phyloP scores from a whole-genome alignment of 768 basidiomycete species.

The Auricularia cornea region DNA sequence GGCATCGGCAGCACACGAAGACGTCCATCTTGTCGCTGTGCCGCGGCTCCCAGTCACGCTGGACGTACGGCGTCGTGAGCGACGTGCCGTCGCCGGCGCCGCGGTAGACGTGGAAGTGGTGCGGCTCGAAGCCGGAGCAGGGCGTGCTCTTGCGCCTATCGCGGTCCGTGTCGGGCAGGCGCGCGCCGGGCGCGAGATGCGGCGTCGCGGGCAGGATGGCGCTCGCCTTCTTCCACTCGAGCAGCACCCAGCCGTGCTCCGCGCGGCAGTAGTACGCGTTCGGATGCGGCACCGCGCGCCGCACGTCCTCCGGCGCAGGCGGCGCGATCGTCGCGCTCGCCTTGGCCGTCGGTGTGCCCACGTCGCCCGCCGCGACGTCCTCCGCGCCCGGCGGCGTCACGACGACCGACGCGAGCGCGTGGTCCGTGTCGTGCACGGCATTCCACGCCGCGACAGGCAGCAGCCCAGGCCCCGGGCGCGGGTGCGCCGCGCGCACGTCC shows the following conservation, averaged over 20 bases:
- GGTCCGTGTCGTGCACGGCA: conserved; percentile 60
- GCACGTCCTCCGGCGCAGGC: conserved; percentile 56
- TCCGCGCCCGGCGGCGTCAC: conserved; percentile 22
- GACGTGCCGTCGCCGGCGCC: conserved; percentile 61
- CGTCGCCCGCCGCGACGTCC: conserved; percentile 13
- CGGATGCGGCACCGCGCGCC: conserved; percentile 68
- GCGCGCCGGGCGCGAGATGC: conserved; percentile 32
- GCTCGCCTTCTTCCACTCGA: conserved; percentile 55
- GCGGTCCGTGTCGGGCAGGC: conserved; percentile 48
- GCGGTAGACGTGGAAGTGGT: conserved; percentile 74
- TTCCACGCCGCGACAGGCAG: conserved; percentile 62
- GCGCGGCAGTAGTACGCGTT: conserved; percentile 76
- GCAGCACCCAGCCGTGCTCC: conserved; percentile 76
- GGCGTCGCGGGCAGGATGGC: conserved; percentile 53
- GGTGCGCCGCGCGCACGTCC: conserved; percentile 32
- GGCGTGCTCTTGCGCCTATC: conserved; percentile 43
- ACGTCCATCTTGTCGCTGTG: conserved; percentile 16
- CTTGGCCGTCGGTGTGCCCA: conserved; percentile 12
- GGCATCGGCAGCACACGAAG: conserved; percentile 81
- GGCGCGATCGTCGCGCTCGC: conserved; percentile 21
- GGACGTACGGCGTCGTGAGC: conserved; percentile 52
- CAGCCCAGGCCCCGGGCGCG: conserved; percentile 63
- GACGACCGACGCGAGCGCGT: conserved; percentile 58
- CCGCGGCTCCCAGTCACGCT: conserved; percentile 49
- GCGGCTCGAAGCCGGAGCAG: conserved; percentile 49